Percentiles rank a stretch among this genome's conserved stretches.
Evolutionary conservation across 2,329 filamentous ascomycete genomes (phyloP).

Genomic region (Microdochium bolleyi): DNA sequence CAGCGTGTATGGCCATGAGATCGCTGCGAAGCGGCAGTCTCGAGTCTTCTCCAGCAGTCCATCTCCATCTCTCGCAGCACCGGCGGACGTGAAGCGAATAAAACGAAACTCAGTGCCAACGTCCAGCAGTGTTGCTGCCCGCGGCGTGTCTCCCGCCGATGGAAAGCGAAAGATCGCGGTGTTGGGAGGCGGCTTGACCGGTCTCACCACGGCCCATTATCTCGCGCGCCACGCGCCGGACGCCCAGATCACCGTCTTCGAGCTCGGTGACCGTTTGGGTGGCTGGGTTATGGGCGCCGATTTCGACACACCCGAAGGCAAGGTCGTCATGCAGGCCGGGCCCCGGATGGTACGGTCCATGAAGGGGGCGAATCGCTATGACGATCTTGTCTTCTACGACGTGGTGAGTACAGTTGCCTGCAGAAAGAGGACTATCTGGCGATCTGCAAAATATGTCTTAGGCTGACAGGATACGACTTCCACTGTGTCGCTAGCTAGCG

Average conservation of each 20-base stretch:
- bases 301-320: constrained; percentile 35
- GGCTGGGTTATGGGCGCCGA: constrained; percentile 56
- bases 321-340: constrained; percentile 73
- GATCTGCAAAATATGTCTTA: constrained; percentile 7
- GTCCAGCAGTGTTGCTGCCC: neutral
- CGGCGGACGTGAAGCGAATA: neutral
- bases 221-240: constrained; percentile 58
- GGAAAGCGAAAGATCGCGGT: constrained; percentile 47
- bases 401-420: constrained; percentile 44
- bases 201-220: constrained; percentile 71
- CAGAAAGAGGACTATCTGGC: constrained; percentile 12
- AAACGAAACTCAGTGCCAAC: neutral
- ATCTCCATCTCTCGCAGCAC: neutral
- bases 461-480: neutral
- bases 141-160: neutral
- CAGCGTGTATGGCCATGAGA: neutral
- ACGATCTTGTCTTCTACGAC: constrained; percentile 60
- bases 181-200: constrained; percentile 76
- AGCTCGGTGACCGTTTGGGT: constrained; percentile 60
- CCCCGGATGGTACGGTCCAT: constrained; percentile 65
- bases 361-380: constrained; percentile 30
- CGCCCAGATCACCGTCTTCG: constrained; percentile 73
- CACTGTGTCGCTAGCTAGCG: constrained; percentile 35
- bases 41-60: neutral
- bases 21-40: constrained; percentile 1